Evolutionary conservation across 164 flowering plant species (phyloP).

Genomic region (Berberis vulgaris): DNA sequence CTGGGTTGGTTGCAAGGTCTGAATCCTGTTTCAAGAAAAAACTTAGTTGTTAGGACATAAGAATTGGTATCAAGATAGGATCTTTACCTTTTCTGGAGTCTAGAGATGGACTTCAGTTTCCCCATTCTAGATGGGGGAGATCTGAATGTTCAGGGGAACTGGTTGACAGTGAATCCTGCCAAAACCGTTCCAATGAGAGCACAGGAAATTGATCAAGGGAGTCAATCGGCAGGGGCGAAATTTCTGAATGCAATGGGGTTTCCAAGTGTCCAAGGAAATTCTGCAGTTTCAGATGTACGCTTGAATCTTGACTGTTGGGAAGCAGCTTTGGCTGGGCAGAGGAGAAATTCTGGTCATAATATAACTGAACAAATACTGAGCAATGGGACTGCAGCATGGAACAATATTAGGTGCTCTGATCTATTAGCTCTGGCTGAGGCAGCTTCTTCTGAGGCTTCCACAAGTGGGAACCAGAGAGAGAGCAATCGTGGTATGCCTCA

Average conservation of each 20-base stretch:
- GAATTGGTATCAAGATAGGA: constrained; percentile 1
- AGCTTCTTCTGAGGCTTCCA: not conserved
- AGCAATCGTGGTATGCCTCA: not conserved
- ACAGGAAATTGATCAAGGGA: constrained; percentile 2
- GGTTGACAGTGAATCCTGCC: constrained; percentile 15
- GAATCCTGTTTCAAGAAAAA: too few species aligned
- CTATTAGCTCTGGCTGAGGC: constrained; percentile 4
- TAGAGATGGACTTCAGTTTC: constrained; percentile 12
- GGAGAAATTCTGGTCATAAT: not conserved
- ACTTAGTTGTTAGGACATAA: not conserved
- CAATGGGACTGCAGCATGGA: constrained; percentile 4
- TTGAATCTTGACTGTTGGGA: constrained; percentile 7
- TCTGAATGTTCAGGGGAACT: constrained; percentile 3
- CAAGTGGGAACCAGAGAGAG: constrained; percentile 1
- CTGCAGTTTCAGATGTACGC: not conserved
- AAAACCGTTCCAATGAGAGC: constrained; percentile 14
- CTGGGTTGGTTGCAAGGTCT: too few species aligned
- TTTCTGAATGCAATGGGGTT: not conserved
- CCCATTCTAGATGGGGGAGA: constrained; percentile 1
- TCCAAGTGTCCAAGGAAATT: constrained; percentile 1
- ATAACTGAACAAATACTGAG: not conserved
- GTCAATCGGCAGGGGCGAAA: constrained; percentile 1
- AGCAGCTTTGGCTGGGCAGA: constrained; percentile 6
- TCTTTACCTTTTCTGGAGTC: constrained; percentile 1
- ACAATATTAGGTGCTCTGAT: not conserved